Base-by-base conservation (phyloP, 2,329 filamentous ascomycete species). In the Talaromyces islandicus region DNA sequence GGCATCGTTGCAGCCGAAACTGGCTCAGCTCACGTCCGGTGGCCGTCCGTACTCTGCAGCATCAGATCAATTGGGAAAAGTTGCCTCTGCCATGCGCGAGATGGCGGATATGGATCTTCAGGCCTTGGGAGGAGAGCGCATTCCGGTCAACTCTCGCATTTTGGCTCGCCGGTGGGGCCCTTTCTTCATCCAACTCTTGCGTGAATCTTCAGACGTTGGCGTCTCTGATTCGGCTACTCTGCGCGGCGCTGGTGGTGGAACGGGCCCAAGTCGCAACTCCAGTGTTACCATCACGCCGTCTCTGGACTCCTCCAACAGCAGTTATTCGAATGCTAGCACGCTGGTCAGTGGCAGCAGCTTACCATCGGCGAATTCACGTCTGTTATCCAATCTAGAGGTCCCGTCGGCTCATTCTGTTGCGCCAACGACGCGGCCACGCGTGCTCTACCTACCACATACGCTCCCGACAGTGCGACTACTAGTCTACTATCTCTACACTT, bases 41-140 rank as follows among this genome's bases (percentile, higher is more conserved):
- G 92, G 92, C 4, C 84, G 92, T 19, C 85, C 83, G 35, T 85
- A 95, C 65, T 90, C 88, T 10, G 82, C 84, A 35, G 89, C 90
- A 12, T 92, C 92, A 1, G 88, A 95, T 67, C 90, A 96, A 63
- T 80, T 99, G 14, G 94, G 94, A 5, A 88, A 90, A 65, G 85
- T 91, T 72, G 89, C 91, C 0, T 79, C 96, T 63, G 83, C 83
- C 1, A 80, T 96, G 71, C 85, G 87, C n/a, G 94, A 97, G 73
- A 80, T 99, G 59, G 85, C 91, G 2, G 94, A 99, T 68, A 99
- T 99, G 94, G 94, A 97, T 69, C 90, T 99, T 61, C 81, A 97
- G 29, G 94, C 93, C 57, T 88, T 96, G 48, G 89, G 90, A 21
- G 93, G 93, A 24, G 93, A 97, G 71, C 86, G 92, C 19, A 91